A percentile compares a stretch with the other conserved stretches of the same genome.
Evolutionary conservation across 192 early-diverging fungal species (phyloP).

Genomic region (Linnemannia exigua): DNA sequence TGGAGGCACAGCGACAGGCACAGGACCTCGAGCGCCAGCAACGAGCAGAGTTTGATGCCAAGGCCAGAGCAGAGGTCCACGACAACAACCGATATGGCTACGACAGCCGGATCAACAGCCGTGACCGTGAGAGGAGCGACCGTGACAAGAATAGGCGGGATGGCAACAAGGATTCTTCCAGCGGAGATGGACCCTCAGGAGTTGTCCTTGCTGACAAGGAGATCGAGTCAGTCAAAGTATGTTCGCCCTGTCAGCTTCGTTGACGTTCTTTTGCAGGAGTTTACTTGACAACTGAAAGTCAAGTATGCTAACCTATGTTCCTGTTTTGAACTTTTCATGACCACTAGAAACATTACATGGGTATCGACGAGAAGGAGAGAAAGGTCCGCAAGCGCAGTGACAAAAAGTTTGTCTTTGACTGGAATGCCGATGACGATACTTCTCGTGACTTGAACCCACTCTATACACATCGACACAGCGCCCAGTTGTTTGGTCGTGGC

Average conservation of each 20-base stretch:
- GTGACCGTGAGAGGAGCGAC: slow-evolving; percentile 30
- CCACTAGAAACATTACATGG: slow-evolving; percentile 85
- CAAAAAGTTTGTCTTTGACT: slow-evolving; percentile 98
- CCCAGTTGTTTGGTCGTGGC: slow-evolving; percentile 90
- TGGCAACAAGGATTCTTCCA: not conserved
- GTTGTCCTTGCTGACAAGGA: slow-evolving; percentile 45
- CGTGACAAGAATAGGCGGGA: slow-evolving; percentile 8
- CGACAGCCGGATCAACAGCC: slow-evolving; percentile 37
- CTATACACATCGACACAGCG: slow-evolving; percentile 80
- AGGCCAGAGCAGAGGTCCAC: slow-evolving; percentile 62
- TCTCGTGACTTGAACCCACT: slow-evolving; percentile 93
- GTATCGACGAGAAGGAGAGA: slow-evolving; percentile 79
- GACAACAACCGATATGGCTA: slow-evolving; percentile 53
- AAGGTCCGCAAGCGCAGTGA: slow-evolving; percentile 89
- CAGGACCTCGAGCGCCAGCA: slow-evolving; percentile 77
- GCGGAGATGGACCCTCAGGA: slow-evolving; percentile 23
- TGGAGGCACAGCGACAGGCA: slow-evolving; percentile 73
- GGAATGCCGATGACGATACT: slow-evolving; percentile 96
- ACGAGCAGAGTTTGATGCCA: slow-evolving; percentile 67
- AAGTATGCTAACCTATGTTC: not conserved
- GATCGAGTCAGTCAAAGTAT: slow-evolving; percentile 48
- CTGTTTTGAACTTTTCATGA: not conserved
- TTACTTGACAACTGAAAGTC: not conserved
- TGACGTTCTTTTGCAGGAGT: not conserved
- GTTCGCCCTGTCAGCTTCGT: not conserved